Percentiles rank a stretch among this genome's conserved stretches.
These are phyloP conservation scores for Rhinocladiella mackenziei DNA, from an alignment of 2,329 filamentous ascomycete genomes.

Conservation along the genomic window DNA sequence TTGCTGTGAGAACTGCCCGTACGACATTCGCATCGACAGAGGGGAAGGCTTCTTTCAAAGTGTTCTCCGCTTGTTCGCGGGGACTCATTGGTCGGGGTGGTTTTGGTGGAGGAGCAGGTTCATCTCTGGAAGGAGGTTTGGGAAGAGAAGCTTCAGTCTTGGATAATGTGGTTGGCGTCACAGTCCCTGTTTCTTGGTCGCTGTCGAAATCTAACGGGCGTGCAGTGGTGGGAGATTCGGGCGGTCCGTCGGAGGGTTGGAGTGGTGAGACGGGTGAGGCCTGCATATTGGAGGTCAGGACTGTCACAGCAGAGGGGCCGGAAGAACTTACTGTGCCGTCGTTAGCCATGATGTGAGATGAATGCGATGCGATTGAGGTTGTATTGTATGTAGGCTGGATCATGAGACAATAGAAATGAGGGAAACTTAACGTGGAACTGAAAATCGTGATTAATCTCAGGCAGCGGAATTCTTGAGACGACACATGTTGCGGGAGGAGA, in stretches of 20 bases:
- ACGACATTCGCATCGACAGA: slow-evolving; percentile 74
- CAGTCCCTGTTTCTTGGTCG: slow-evolving; percentile 45
- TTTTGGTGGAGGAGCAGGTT: slow-evolving; percentile 62
- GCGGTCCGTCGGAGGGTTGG: slow-evolving; percentile 30
- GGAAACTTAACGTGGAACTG: not conserved
- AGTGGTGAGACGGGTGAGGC: slow-evolving; percentile 28
- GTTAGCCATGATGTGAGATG: slow-evolving; percentile 14
- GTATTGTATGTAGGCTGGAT: not conserved
- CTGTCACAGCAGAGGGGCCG: not conserved
- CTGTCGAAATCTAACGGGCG: slow-evolving; percentile 57
- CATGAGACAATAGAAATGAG: not conserved
- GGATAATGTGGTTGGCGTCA: slow-evolving; percentile 29
- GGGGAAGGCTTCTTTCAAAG: slow-evolving; percentile 90
- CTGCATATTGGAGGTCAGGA: slow-evolving; percentile 14
- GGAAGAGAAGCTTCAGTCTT: slow-evolving; percentile 32
- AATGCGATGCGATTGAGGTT: not conserved
- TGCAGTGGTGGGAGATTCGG: slow-evolving; percentile 54
- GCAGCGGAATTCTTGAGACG: slow-evolving; percentile 19
- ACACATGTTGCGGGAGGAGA: slow-evolving; percentile 18
- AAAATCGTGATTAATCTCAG: slow-evolving; percentile 4
- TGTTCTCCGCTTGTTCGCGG: slow-evolving; percentile 78
- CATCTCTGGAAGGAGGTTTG: slow-evolving; percentile 29
- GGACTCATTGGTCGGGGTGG: slow-evolving; percentile 79
- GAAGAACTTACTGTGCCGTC: slow-evolving; percentile 14
- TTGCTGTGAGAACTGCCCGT: slow-evolving; percentile 82